A percentile compares a stretch with the other conserved stretches of the same genome.
phyloP scores from a whole-genome alignment of 2,329 filamentous ascomycete species.

The Fusarium sp. region DNA sequence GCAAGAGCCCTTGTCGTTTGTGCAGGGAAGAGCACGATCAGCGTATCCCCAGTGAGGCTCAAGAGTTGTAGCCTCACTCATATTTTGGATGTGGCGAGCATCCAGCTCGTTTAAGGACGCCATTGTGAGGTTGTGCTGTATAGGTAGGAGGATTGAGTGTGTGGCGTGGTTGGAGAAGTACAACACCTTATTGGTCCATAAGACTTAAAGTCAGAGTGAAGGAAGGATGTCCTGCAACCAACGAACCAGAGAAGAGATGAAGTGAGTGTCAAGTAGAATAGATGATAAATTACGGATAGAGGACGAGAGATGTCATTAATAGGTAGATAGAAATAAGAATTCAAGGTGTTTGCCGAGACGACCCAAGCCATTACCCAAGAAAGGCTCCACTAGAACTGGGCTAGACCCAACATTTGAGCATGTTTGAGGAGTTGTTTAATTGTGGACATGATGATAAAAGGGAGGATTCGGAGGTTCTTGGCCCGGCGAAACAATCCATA shows the following conservation, averaged over 20 bases:
- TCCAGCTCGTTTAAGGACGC: constrained; percentile 37
- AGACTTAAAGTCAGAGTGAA: not conserved
- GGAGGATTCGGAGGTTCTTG: constrained; percentile 11
- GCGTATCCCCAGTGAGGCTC: constrained; percentile 61
- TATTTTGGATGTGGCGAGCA: constrained; percentile 57
- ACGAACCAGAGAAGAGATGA: constrained; percentile 11
- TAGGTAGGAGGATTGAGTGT: no score
- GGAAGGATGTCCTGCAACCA: constrained; percentile 7
- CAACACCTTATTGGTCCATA: not conserved
- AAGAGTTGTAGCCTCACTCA: constrained; percentile 49
- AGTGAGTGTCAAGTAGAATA: constrained; percentile 1
- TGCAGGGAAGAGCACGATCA: constrained; percentile 59
- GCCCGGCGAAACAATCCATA: constrained; percentile 39
- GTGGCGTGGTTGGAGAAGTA: not conserved
- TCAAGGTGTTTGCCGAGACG: constrained; percentile 1
- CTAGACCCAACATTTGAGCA: constrained; percentile 20
- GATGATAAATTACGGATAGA: not conserved
- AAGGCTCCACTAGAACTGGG: constrained; percentile 23
- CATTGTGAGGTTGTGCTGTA: constrained; percentile 11
- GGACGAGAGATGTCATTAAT: constrained; percentile 32
- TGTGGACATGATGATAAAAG: constrained; percentile 10
- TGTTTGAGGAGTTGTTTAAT: constrained; percentile 25
- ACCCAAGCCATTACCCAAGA: not conserved
- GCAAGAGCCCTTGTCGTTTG: constrained; percentile 60
- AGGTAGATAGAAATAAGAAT: constrained; percentile 43